phyloP scores from a whole-genome alignment of 768 basidiomycete genomes.

The Mycena pura region DNA sequence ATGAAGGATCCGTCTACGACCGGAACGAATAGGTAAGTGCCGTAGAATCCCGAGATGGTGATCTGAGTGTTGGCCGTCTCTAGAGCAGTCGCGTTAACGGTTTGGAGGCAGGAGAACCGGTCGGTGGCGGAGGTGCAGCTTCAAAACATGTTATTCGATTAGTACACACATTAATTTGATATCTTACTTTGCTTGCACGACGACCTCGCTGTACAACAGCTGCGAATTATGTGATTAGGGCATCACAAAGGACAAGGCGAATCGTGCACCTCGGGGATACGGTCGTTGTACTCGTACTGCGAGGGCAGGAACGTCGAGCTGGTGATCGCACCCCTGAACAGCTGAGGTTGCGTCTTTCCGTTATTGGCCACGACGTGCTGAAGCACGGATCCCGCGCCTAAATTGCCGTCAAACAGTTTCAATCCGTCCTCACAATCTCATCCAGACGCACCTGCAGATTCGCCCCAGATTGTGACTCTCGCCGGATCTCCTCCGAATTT shows the following conservation, averaged over 20 bases:
- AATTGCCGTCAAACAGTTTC: neutral
- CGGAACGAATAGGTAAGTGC: conserved; percentile 32
- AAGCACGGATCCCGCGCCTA: conserved; percentile 42
- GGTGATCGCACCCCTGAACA: conserved; percentile 39
- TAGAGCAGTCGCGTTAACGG: conserved; percentile 28
- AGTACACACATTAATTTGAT: neutral
- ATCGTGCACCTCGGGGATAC: conserved; percentile 29
- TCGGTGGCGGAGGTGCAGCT: conserved; percentile 33
- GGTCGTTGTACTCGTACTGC: conserved; percentile 40
- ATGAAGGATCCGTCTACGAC: conserved; percentile 44
- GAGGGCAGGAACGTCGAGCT: conserved; percentile 40
- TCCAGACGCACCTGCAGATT: conserved; percentile 21
- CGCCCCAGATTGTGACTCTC: too few relatives aligned
- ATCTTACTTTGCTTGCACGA: conserved; percentile 29
- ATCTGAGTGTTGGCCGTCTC: conserved; percentile 30
- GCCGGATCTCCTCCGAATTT: too few relatives aligned
- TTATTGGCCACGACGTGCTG: conserved; percentile 40
- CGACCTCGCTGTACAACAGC: conserved; percentile 20
- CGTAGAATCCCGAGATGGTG: conserved; percentile 30
- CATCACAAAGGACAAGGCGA: neutral
- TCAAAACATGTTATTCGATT: neutral
- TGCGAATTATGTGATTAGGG: neutral
- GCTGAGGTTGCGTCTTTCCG: conserved; percentile 38
- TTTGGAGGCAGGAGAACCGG: conserved; percentile 37
- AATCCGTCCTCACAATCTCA: too few relatives aligned